phyloP scores from a whole-genome alignment of 225 moss, liverwort and hornwort genomes.

The Antitrichia curtipendula region DNA sequence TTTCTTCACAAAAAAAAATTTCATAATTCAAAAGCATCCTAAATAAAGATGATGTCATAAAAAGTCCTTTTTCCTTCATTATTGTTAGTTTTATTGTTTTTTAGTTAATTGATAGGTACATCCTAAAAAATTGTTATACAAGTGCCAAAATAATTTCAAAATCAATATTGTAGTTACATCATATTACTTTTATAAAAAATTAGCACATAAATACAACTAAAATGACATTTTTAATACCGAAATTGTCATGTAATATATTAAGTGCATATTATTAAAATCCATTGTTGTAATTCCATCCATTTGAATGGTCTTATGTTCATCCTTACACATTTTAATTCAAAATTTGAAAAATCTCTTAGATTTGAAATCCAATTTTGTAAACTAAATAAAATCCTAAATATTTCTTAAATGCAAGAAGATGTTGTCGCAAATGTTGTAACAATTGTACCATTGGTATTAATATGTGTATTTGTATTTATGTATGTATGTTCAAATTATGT shows the following conservation, averaged over 20 bases:
- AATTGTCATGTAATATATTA: not conserved
- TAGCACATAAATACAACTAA: not conserved
- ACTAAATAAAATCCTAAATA: not conserved
- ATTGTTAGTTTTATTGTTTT: not conserved
- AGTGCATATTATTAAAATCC: not conserved
- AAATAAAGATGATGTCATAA: not conserved
- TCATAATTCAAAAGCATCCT: not conserved
- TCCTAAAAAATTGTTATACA: not conserved
- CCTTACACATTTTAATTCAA: not conserved
- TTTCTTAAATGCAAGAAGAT: not conserved
- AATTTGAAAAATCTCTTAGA: fast-evolving
- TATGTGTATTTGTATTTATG: not conserved
- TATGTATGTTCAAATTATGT: not conserved
- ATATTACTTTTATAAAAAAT: not conserved
- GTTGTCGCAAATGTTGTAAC: not conserved
- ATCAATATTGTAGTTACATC: not conserved
- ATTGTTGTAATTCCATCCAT: not conserved
- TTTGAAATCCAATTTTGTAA: not conserved
- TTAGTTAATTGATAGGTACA: not conserved
- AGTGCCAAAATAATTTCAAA: not conserved
- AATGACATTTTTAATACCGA: not conserved
- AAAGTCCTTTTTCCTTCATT: not conserved
- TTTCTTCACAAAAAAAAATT: not conserved
- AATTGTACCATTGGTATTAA: not conserved
- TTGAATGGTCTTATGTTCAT: not conserved